Evolutionary conservation across 192 early-diverging fungal genomes (phyloP).

Genomic region (Coemansia sp.): DNA sequence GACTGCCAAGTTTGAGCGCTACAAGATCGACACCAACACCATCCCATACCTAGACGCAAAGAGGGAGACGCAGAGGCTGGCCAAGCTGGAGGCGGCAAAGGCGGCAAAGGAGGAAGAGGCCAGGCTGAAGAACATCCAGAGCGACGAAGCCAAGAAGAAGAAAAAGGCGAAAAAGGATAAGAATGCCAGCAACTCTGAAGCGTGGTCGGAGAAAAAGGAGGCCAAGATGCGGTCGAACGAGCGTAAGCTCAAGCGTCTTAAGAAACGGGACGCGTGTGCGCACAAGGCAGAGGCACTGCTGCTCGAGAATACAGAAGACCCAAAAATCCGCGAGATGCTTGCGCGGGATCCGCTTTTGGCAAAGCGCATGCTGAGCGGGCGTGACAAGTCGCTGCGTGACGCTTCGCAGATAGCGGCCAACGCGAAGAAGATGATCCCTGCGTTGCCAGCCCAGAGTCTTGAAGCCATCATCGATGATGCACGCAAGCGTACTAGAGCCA

Average conservation of each 20-base stretch:
- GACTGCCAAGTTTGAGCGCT: constrained; percentile 27
- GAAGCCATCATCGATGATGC: constrained; percentile 40
- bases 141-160: not conserved
- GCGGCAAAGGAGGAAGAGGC: constrained; percentile 21
- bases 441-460: constrained; percentile 11
- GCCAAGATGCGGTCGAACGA: constrained; percentile 34
- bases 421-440: not conserved
- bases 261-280: constrained; percentile 25
- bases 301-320: constrained; percentile 36
- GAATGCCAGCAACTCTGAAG: constrained; percentile 31
- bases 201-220: constrained; percentile 41
- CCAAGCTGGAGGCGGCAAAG: constrained; percentile 45
- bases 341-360: constrained; percentile 49
- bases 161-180: constrained; percentile 12
- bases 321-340: constrained; percentile 34
- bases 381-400: constrained; percentile 51
- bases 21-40: constrained; percentile 40
- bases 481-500: constrained; percentile 13
- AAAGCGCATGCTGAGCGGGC: constrained; percentile 44
- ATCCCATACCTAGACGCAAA: constrained; percentile 46
- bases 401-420: constrained; percentile 17
- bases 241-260: constrained; percentile 43
- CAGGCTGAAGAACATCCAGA: not conserved
- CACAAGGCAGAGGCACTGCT: constrained; percentile 23
- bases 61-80: constrained; percentile 53